Conservation (phyloP, 2,329 filamentous ascomycete species). For the Penicillium capsulatum region DNA sequence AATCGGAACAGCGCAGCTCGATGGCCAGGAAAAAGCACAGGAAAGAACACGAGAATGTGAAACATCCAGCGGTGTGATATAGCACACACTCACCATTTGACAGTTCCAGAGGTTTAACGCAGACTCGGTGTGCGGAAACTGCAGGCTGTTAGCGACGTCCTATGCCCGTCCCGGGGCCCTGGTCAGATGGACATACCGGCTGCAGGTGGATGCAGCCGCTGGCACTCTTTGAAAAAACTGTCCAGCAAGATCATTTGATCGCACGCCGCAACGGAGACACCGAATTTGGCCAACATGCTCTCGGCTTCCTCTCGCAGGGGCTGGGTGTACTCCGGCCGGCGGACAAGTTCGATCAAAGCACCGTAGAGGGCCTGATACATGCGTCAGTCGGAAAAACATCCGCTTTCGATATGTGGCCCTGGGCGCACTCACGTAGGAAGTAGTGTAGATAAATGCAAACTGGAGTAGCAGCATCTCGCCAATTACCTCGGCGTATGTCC, state of each 20-base stretch:
- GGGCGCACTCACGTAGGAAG: slow-evolving; percentile 14
- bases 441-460: slow-evolving; percentile 24
- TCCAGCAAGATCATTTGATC: slow-evolving; percentile 18
- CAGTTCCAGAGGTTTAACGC: slow-evolving; percentile 11
- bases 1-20: too few relatives aligned
- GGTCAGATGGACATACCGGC: slow-evolving; percentile 16
- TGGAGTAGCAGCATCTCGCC: slow-evolving; percentile 21
- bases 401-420: not conserved
- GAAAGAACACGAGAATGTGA: not conserved
- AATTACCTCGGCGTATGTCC: slow-evolving; percentile 21
- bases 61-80: not conserved
- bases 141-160: slow-evolving; percentile 6
- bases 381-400: not conserved
- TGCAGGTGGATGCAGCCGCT: slow-evolving; percentile 21
- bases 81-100: slow-evolving; percentile 16
- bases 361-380: slow-evolving; percentile 18
- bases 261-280: slow-evolving; percentile 13
- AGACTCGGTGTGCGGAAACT: slow-evolving; percentile 23
- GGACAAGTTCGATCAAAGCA: slow-evolving; percentile 17
- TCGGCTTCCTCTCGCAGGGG: slow-evolving; percentile 17
- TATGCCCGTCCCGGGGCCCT: not conserved
- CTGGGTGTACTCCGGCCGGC: slow-evolving; percentile 16
- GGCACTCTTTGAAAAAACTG: slow-evolving; percentile 23
- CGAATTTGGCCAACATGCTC: slow-evolving; percentile 4
- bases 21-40: too few relatives aligned